phyloP scores from a whole-genome alignment of 176 grass and related monocot species.

The Metroxylon sagu region DNA sequence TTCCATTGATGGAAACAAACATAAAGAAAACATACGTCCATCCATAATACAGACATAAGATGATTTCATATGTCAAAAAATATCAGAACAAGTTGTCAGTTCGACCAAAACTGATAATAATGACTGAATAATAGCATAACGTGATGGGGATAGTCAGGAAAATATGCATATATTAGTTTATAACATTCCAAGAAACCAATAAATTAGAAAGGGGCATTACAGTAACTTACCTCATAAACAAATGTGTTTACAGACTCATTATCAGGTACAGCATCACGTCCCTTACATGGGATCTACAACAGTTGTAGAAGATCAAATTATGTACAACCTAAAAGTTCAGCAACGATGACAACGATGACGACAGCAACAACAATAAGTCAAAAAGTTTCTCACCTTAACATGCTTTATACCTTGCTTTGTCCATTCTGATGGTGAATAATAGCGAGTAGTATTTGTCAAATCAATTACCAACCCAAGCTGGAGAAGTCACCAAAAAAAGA shows the following conservation, averaged over 20 bases:
- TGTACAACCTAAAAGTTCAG: too few species aligned
- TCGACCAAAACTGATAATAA: too few species aligned
- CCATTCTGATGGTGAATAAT: slow-evolving; percentile 75
- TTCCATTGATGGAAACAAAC: too few species aligned
- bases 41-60: too few species aligned
- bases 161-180: too few species aligned
- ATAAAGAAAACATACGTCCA: too few species aligned
- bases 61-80: too few species aligned
- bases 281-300: slow-evolving; percentile 84
- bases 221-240: slow-evolving; percentile 65
- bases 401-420: slow-evolving; percentile 86
- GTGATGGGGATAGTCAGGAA: too few species aligned
- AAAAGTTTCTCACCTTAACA: slow-evolving; percentile 62
- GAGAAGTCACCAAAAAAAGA: slow-evolving; percentile 11
- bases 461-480: slow-evolving; percentile 97
- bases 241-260: slow-evolving; percentile 84
- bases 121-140: too few species aligned
- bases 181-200: neutral
- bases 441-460: slow-evolving; percentile 92
- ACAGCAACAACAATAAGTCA: neutral
- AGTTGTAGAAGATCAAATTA: neutral
- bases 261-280: slow-evolving; percentile 90
- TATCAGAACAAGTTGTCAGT: too few species aligned
- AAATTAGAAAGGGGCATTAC: neutral
- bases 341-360: neutral